Percentiles rank a stretch among this genome's conserved stretches.
phyloP scores from a whole-genome alignment of 495 filamentous ascomycete species.

The Neurospora sp. region DNA sequence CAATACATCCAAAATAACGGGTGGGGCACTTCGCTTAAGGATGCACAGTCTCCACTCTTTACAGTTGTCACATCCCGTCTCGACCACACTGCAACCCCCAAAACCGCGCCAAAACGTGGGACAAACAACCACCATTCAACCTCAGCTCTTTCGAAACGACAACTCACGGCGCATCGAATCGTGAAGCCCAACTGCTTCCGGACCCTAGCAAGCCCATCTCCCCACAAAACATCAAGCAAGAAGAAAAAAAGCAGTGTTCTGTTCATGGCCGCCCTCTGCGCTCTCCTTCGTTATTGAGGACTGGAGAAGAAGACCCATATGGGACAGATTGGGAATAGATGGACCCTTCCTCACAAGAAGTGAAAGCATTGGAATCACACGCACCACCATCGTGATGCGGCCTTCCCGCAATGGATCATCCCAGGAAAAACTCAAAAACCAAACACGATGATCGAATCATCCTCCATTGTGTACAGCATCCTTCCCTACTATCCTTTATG shows the following conservation, averaged over 20 bases:
- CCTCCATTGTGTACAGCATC: constrained; percentile 61
- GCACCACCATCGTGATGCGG: not conserved
- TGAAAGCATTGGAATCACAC: not conserved
- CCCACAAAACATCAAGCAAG: not conserved
- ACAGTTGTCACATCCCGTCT: not conserved
- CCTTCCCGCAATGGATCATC: not conserved
- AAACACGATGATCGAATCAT: constrained; percentile 61
- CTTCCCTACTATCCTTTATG: not conserved
- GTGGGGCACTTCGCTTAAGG: not conserved
- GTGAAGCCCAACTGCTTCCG: not conserved
- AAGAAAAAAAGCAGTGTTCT: not conserved
- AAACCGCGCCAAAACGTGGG: not conserved
- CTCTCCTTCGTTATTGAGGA: too few relatives aligned
- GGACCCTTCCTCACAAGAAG: not conserved
- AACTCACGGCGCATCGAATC: not conserved
- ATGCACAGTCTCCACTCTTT: not conserved
- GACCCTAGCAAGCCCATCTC: not conserved
- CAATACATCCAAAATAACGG: not conserved
- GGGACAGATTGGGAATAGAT: not conserved
- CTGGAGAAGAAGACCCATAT: not conserved
- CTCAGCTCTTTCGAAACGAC: not conserved
- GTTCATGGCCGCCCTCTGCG: not conserved
- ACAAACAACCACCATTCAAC: not conserved
- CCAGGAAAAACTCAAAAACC: constrained; percentile 26
- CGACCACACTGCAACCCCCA: not conserved